Evolutionary conservation across 805 yeast species (phyloP).

Genomic region (Cyberlindnera euphorbiae): DNA sequence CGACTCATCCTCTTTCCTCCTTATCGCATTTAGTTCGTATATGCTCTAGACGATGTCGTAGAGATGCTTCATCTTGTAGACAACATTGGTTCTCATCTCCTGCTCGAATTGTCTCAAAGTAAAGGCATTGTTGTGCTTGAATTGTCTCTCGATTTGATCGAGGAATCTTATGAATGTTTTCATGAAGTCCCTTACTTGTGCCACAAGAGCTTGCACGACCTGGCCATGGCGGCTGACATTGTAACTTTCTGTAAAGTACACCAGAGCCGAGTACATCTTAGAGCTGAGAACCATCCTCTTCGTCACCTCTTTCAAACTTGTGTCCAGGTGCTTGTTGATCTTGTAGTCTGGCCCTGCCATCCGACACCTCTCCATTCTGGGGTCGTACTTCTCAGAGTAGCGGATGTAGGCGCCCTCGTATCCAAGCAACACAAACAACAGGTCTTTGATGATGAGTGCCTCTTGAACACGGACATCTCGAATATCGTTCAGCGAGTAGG

Average conservation of each 20-base stretch:
- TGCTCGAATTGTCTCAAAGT: constrained; percentile 59
- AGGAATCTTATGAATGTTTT: constrained; percentile 31
- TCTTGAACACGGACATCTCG: constrained; percentile 60
- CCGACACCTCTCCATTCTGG: constrained; percentile 33
- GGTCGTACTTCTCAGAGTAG: constrained; percentile 58
- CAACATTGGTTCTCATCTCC: constrained; percentile 33
- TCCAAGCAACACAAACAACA: constrained; percentile 63
- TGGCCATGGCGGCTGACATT: constrained; percentile 56
- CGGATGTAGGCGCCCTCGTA: constrained; percentile 75
- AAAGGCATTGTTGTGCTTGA: constrained; percentile 43
- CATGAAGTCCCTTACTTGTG: constrained; percentile 45
- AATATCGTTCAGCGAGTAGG: constrained; percentile 43
- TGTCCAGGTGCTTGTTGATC: constrained; percentile 67
- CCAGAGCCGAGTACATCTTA: constrained; percentile 53
- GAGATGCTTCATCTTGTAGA: constrained; percentile 45
- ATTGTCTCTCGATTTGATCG: constrained; percentile 48
- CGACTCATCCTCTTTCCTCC: constrained; percentile 29
- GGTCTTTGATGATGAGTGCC: constrained; percentile 64
- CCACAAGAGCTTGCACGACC: constrained; percentile 69
- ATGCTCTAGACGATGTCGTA: constrained; percentile 53
- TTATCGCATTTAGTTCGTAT: constrained; percentile 39
- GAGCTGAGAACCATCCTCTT: constrained; percentile 59
- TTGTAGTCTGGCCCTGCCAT: constrained; percentile 71
- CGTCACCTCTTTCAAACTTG: constrained; percentile 66
- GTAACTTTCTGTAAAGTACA: constrained; percentile 57